A percentile compares a stretch with the other conserved stretches of the same genome.
Evolutionary conservation across 2,329 filamentous ascomycete genomes (phyloP).

Genomic region (Fusarium liriodendri): DNA sequence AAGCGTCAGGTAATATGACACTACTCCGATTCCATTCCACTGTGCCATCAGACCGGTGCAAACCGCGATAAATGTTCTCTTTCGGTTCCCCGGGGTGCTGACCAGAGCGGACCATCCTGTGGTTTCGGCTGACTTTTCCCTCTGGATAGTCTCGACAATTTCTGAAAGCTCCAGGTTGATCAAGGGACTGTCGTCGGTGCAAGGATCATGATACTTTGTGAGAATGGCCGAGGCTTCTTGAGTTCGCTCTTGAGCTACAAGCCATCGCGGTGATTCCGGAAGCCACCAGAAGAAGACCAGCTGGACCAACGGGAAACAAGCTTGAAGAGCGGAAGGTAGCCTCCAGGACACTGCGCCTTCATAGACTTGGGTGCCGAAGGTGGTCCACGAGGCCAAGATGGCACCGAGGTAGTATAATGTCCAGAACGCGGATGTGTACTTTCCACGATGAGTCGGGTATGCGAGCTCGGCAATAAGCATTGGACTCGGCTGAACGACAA

Average conservation of each 20-base stretch:
- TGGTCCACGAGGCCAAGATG: slow-evolving; percentile 53
- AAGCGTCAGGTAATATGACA: slow-evolving; percentile 53
- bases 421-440: slow-evolving; percentile 49
- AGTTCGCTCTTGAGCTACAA: slow-evolving; percentile 57
- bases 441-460: slow-evolving; percentile 49
- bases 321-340: slow-evolving; percentile 44
- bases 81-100: slow-evolving; percentile 51
- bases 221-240: slow-evolving; percentile 63
- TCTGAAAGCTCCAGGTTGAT: slow-evolving; percentile 53
- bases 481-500: slow-evolving; percentile 46
- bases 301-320: slow-evolving; percentile 54
- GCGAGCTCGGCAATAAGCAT: slow-evolving; percentile 50
- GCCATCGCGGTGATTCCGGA: slow-evolving; percentile 65
- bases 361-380: slow-evolving; percentile 48
- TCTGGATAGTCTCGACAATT: slow-evolving; percentile 50
- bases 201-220: slow-evolving; percentile 54
- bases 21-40: slow-evolving; percentile 47
- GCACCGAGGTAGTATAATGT: slow-evolving; percentile 52
- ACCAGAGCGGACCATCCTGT: slow-evolving; percentile 46
- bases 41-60: slow-evolving; percentile 45
- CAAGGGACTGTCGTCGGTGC: slow-evolving; percentile 51
- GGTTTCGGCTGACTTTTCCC: slow-evolving; percentile 44
- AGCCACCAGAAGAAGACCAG: slow-evolving; percentile 47
- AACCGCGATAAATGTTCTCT: slow-evolving; percentile 42
- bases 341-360: slow-evolving; percentile 44